These are phyloP conservation scores for Paecilomyces sp. DNA, from an alignment of 2,329 filamentous ascomycete genomes.

Conservation along the genomic window DNA sequence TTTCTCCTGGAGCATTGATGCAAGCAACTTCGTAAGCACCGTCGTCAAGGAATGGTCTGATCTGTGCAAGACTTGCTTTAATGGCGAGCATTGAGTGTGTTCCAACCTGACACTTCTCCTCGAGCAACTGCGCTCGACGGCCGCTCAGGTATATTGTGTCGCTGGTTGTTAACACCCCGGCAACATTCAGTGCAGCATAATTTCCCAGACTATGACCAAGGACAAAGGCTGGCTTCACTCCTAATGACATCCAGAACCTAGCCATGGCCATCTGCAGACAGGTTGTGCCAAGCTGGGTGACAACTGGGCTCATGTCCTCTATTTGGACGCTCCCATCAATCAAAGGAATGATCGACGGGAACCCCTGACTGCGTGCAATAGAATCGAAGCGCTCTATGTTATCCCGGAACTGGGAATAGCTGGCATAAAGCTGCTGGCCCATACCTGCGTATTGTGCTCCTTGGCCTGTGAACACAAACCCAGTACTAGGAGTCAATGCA, in stretches of 20 bases:
- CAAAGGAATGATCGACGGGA: conserved; percentile 29
- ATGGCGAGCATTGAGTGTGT: conserved; percentile 41
- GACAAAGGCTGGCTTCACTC: conserved; percentile 29
- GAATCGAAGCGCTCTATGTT: conserved; percentile 24
- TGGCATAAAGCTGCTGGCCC: conserved; percentile 28
- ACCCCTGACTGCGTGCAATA: conserved; percentile 24
- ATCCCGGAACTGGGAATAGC: conserved; percentile 20
- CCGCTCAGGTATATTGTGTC: conserved; percentile 36
- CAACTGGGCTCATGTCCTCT: conserved; percentile 21
- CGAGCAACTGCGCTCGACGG: conserved; percentile 33
- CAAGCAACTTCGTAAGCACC: conserved; percentile 29
- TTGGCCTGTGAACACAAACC: conserved; percentile 34
- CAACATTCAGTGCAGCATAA: conserved; percentile 33
- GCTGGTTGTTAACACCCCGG: conserved; percentile 28
- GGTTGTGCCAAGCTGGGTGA: conserved; percentile 30
- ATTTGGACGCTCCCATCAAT: conserved; percentile 24
- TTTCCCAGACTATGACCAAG: conserved; percentile 38
- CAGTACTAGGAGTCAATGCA: conserved; percentile 19
- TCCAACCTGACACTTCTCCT: conserved; percentile 31
- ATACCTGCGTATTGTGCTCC: conserved; percentile 31
- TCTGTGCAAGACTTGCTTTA: conserved; percentile 27
- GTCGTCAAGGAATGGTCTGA: conserved; percentile 23
- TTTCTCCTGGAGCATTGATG: conserved; percentile 38
- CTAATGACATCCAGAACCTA: conserved; percentile 28
- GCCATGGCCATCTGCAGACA: conserved; percentile 35